phyloP scores from a whole-genome alignment of 495 filamentous ascomycete genomes.

The Penicillium soppii region DNA sequence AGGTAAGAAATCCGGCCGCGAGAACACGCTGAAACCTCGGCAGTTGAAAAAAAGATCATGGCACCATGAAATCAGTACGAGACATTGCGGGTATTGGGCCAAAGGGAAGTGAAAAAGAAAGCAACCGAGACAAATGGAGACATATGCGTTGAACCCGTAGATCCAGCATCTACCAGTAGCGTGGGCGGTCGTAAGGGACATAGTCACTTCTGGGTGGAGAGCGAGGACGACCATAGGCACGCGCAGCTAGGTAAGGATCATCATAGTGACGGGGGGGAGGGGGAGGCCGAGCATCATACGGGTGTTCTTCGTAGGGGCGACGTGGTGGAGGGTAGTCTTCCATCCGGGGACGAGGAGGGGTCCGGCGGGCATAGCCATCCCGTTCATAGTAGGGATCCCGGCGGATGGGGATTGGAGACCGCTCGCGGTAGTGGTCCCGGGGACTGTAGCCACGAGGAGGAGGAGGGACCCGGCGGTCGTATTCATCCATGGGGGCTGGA shows the following conservation, averaged over 20 bases:
- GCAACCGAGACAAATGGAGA: slow-evolving; percentile 7
- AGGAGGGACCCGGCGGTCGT: slow-evolving; percentile 72
- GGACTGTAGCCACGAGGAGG: slow-evolving; percentile 85
- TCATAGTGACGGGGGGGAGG: slow-evolving; percentile 47
- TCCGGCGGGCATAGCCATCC: slow-evolving; percentile 65
- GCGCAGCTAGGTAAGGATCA: slow-evolving; percentile 44
- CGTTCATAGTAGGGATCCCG: slow-evolving; percentile 81
- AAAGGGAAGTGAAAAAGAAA: not conserved
- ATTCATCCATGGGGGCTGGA: slow-evolving; percentile 61
- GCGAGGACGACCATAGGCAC: slow-evolving; percentile 46
- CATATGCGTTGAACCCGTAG: slow-evolving; percentile 14
- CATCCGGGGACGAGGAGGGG: slow-evolving; percentile 67
- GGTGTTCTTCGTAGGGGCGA: slow-evolving; percentile 50
- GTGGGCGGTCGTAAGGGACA: slow-evolving; percentile 43
- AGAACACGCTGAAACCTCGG: slow-evolving; percentile 19
- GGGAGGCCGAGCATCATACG: slow-evolving; percentile 44
- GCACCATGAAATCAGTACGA: slow-evolving; percentile 27
- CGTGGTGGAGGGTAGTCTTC: slow-evolving; percentile 71
- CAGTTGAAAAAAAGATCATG: slow-evolving; percentile 17
- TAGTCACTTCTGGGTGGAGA: slow-evolving; percentile 45
- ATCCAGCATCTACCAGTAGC: slow-evolving; percentile 42
- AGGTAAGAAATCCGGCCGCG: slow-evolving; percentile 1
- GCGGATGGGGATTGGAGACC: slow-evolving; percentile 69
- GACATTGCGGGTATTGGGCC: slow-evolving; percentile 28
- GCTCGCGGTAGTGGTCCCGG: slow-evolving; percentile 81